Percentiles rank a stretch among this genome's conserved stretches.
phyloP scores from a whole-genome alignment of 2,329 filamentous ascomycete genomes.

The Sporothrix euskadiensis region DNA sequence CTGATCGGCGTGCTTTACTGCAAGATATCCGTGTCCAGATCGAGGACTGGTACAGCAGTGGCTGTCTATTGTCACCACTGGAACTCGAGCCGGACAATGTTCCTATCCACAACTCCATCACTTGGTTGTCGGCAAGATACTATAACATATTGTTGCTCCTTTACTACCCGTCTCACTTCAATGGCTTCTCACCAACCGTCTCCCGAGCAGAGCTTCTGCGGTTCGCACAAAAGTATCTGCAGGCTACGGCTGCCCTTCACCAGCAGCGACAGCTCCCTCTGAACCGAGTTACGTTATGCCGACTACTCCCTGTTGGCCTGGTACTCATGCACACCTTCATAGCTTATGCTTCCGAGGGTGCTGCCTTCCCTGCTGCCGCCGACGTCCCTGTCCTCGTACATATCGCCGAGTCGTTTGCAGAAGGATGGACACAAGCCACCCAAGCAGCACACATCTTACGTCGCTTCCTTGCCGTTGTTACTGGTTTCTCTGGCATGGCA shows the following conservation, averaged over 20 bases:
- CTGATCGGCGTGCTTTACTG: conserved; percentile 37
- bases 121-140: conserved; percentile 48
- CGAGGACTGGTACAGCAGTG: conserved; percentile 51
- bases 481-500: conserved; percentile 9
- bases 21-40: conserved; percentile 45
- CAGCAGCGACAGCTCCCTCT: conserved; percentile 48
- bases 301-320: conserved; percentile 43
- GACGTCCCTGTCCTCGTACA: conserved; percentile 39
- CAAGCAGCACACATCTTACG: conserved; percentile 42
- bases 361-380: conserved; percentile 40
- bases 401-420: conserved; percentile 38
- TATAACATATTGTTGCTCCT: conserved; percentile 48
- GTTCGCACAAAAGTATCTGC: conserved; percentile 46
- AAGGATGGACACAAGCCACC: conserved; percentile 41
- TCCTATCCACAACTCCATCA: conserved; percentile 48
- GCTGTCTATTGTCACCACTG: conserved; percentile 46
- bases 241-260: conserved; percentile 45
- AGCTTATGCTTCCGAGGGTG: conserved; percentile 32
- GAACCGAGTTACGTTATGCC: conserved; percentile 46
- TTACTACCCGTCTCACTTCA: conserved; percentile 44
- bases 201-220: conserved; percentile 41
- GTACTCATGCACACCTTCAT: conserved; percentile 42
- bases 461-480: conserved; percentile 37
- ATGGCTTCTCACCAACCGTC: conserved; percentile 33
- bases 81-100: conserved; percentile 45